Base-by-base conservation (phyloP, 768 basidiomycete genomes). In the Cystofilobasidium bisporidii region DNA sequence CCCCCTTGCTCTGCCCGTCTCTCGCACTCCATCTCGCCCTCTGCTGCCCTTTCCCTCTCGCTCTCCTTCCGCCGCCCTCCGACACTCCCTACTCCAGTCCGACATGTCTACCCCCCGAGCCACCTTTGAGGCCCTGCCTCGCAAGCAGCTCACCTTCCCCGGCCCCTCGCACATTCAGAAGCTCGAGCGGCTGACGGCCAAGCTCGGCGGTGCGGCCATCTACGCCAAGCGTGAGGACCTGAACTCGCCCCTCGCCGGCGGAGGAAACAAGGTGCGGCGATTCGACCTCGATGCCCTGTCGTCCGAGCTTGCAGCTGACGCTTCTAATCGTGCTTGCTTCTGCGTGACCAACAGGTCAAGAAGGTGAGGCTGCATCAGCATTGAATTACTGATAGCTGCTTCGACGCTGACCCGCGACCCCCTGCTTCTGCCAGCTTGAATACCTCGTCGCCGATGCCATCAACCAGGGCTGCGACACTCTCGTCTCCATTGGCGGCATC, bases 261-360 rank as follows among this genome's bases (percentile, higher is more conserved):
- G 73, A 26, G 72, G 73, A 28, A 73, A 73, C 61, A 73, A 73
- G 55, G 72, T 72, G 55, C 64, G 72, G 55, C 71, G 71, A 70
- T 50, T 6, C 48, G 58, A 17, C 0, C n/a, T 59, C 32, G 5
- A 26, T 18, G 11, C 17, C 28, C 5, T 15, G 55, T 30, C 8
- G 6, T 10, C 32, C 6, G 69, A 69, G 67, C 53, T 64, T 57
- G 33, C 41, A 43, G 33, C 28, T 63, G 38, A 32, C 33, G 11
- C 30, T 17, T 56, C 38, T 47, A 18, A n/a, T n/a, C n/a, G n/a
- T n/a, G 45, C 10, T 20, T 22, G 45, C 5, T 20, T 12, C 45
- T 47, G 45, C n/a, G n/a, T n/a, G n/a, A 47, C 45, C 11, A 9
- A 12, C n/a, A 40, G 33, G 60, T 61, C 18, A 61, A 41, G 41